Conservation (phyloP, 257 asterid genomes). For the Penstemon newberryi region DNA sequence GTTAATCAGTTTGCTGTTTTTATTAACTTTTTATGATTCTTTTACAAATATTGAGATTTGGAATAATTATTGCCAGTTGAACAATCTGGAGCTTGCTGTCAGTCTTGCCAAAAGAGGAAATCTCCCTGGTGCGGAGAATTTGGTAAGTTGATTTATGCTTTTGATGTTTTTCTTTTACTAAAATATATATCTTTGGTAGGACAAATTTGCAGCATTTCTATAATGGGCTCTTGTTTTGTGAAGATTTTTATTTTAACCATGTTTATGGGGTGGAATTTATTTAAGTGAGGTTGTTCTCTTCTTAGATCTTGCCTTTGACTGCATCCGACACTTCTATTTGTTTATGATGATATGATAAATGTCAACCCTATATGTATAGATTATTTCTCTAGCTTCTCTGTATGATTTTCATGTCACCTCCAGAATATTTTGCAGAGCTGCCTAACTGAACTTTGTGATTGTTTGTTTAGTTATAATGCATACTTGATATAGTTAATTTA, state of each 20-base stretch:
- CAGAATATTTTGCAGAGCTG: slow-evolving; percentile 2
- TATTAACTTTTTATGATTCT: neutral
- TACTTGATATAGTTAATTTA: neutral
- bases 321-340: neutral
- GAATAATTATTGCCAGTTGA: slow-evolving; percentile 49
- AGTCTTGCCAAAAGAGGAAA: slow-evolving; percentile 96
- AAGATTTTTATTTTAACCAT: slow-evolving; percentile 15
- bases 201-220: neutral
- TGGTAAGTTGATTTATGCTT: slow-evolving; percentile 48
- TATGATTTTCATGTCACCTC: slow-evolving; percentile 9
- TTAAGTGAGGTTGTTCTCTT: neutral
- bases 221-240: slow-evolving; percentile 13
- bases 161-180: neutral
- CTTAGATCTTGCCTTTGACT: neutral
- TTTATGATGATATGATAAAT: slow-evolving; percentile 14
- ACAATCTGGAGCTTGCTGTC: slow-evolving; percentile 96
- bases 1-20: slow-evolving; percentile 24
- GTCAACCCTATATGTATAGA: neutral
- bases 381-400: slow-evolving; percentile 10
- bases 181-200: neutral
- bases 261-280: slow-evolving; percentile 1
- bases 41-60: slow-evolving; percentile 25
- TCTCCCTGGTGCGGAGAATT: slow-evolving; percentile 94
- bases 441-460: neutral
- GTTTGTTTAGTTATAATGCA: slow-evolving; percentile 8